These are phyloP conservation scores for Leishmania martiniquensis DNA, from an alignment of 208 protist genomes.

Conservation along the genomic window DNA sequence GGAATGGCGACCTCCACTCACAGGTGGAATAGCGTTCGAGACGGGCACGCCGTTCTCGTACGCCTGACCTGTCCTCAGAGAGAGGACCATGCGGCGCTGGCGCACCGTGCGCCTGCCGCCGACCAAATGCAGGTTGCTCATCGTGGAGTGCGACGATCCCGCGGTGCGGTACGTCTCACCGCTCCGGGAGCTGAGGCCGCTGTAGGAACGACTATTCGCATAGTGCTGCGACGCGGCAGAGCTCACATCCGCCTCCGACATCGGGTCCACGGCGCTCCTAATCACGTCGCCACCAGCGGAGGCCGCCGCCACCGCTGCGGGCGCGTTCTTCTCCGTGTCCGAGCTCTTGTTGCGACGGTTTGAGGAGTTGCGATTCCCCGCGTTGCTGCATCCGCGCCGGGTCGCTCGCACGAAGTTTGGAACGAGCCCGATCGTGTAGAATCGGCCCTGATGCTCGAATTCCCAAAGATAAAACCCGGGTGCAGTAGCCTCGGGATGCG, in stretches of 20 bases:
- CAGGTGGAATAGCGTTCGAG: neutral
- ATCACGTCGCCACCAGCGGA: neutral
- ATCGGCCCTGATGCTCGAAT: slow-evolving; percentile 19
- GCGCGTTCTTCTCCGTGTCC: neutral
- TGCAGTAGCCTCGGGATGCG: neutral
- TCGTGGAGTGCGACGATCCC: slow-evolving; percentile 9
- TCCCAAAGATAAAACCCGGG: slow-evolving; percentile 21
- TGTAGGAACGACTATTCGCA: neutral
- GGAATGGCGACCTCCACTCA: neutral
- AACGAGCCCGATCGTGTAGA: slow-evolving; percentile 20
- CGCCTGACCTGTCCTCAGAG: slow-evolving; percentile 8
- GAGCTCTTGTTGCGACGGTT: slow-evolving; percentile 1
- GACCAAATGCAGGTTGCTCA: slow-evolving; percentile 12
- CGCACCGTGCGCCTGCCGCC: neutral
- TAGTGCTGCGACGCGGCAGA: slow-evolving; percentile 3
- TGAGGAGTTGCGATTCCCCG: neutral
- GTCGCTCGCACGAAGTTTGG: slow-evolving; percentile 26
- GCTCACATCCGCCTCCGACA: neutral
- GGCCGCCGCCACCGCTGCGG: neutral
- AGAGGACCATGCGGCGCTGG: slow-evolving; percentile 12
- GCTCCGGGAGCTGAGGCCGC: slow-evolving; percentile 11
- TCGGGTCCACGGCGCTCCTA: slow-evolving; percentile 8
- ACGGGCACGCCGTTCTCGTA: slow-evolving; percentile 9
- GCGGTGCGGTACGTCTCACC: slow-evolving; percentile 18
- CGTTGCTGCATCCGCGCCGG: neutral